Conservation (phyloP, 1,284 basidiomycete genomes). For the Ustilago tritici region DNA sequence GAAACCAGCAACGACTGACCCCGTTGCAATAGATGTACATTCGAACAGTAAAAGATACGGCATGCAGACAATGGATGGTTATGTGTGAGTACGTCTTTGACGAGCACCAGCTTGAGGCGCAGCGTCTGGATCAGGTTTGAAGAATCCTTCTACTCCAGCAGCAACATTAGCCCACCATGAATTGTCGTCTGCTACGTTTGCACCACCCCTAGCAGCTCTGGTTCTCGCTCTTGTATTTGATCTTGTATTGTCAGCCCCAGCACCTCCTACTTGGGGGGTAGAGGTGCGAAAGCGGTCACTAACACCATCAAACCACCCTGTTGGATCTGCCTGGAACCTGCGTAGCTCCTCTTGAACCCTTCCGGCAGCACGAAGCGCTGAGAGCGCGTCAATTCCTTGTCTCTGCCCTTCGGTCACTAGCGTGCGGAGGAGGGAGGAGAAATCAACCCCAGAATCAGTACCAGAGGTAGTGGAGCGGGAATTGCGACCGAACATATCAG, state of each 20-base stretch:
- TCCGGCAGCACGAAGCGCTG: slow-evolving; percentile 40
- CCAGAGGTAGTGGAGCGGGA: background rate
- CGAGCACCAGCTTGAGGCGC: background rate
- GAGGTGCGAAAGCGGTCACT: slow-evolving; percentile 31
- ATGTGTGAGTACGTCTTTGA: slow-evolving; percentile 2
- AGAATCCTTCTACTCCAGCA: slow-evolving; percentile 28
- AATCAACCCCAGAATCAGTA: slow-evolving; percentile 27
- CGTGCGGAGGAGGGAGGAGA: slow-evolving; percentile 28
- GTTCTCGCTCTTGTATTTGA: slow-evolving; percentile 12
- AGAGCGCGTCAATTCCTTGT: slow-evolving; percentile 47
- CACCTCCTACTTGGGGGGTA: background rate
- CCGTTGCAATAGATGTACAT: background rate
- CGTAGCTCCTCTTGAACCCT: slow-evolving; percentile 44
- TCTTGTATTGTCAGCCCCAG: slow-evolving; percentile 16
- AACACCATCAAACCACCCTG: slow-evolving; percentile 39
- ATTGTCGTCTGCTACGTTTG: slow-evolving; percentile 11
- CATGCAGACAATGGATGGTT: background rate
- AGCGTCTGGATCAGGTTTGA: slow-evolving; percentile 28
- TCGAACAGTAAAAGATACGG: background rate
- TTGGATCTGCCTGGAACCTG: slow-evolving; percentile 38
- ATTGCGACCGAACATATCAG: slow-evolving; percentile 34
- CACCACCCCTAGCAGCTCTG: background rate
- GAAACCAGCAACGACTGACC: slow-evolving; percentile 19
- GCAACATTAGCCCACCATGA: slow-evolving; percentile 44
- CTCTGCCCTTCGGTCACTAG: slow-evolving; percentile 36